Percentiles rank a stretch among this genome's conserved stretches.
Conservation (phyloP, 495 filamentous ascomycete genomes). For the Chaetomium cochliodes region DNA sequence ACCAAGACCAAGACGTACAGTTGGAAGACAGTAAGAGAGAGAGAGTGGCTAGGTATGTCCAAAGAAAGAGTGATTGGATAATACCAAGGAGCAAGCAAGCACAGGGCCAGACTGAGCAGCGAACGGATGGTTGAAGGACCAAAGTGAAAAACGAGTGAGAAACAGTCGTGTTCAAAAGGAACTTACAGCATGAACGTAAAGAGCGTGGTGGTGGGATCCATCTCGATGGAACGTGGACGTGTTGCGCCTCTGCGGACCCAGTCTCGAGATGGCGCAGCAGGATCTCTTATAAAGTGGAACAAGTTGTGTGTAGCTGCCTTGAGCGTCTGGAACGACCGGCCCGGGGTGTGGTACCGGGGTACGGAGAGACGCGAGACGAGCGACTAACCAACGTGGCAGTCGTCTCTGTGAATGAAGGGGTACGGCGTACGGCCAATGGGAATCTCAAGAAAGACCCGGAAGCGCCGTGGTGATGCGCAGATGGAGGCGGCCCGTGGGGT, state of each 20-base stretch:
- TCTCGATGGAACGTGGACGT: constrained; percentile 38
- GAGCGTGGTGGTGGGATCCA: constrained; percentile 69
- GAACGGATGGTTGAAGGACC: constrained; percentile 18
- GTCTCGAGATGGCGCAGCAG: constrained; percentile 8
- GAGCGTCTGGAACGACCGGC: constrained; percentile 9
- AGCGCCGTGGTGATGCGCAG: constrained; percentile 38
- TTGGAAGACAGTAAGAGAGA: constrained; percentile 6
- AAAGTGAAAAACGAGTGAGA: constrained; percentile 46
- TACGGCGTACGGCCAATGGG: constrained; percentile 33
- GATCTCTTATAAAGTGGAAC: constrained; percentile 32
- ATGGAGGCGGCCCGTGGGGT: constrained; percentile 14
- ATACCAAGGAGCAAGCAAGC: constrained; percentile 7
- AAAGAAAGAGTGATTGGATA: constrained; percentile 17
- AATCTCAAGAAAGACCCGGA: constrained; percentile 24
- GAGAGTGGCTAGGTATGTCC: not conserved
- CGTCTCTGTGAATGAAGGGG: constrained; percentile 26
- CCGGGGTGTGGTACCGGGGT: not conserved
- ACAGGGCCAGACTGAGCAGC: constrained; percentile 28
- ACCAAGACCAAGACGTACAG: constrained; percentile 18
- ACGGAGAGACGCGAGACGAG: constrained; percentile 7
- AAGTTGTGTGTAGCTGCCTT: constrained; percentile 1
- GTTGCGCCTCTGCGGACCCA: constrained; percentile 4
- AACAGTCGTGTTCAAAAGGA: constrained; percentile 28
- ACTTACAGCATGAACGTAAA: constrained; percentile 75
- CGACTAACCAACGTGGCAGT: constrained; percentile 15